Evolutionary conservation across 2,329 filamentous ascomycete species (phyloP), one percentile per base, ranked within the genome.

Genomic region (Alternaria infectoria): DNA sequence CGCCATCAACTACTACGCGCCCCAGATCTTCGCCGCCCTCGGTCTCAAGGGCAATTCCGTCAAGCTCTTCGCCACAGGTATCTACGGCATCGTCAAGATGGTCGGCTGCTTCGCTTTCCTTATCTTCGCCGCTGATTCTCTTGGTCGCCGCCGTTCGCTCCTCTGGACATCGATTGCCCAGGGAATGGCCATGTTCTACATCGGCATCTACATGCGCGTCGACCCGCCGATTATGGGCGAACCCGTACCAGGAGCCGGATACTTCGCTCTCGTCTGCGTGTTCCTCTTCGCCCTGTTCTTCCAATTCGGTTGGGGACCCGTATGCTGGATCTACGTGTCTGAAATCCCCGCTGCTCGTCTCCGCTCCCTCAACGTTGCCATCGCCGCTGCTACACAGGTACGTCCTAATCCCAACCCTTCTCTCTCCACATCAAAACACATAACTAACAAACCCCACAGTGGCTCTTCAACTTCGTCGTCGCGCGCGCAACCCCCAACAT

Each of bases 391-490:
- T 25, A 49, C 56, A 3, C 60, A 54, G 32, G 49, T 2, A 54
- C 13, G 32, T 19, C 9, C 36, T 40, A 63, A 25, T 23, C 30
- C 8, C 6, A 26, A 2, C 13, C 13, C 58, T 13, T 25, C 6
- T 26, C 6, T 1, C 9, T n/a, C 21, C 9, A 19, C 40, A 36
- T 15, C 10, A 15, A 26, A n/a, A 7, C 23, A 43, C 25, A 40
- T 43, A 40, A 40, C 52, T 57, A 21, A 57, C 43, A 32, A 32
- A 13, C 28, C 91, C 91, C 88, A 0, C 89, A 92, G 72, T 91
- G 90, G 90, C 78, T 92, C 5, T 92, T 92, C 78, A 93, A 93
- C 74, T 91, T 92, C 64, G 86, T 91, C 10, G 88, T 92, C 60
- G 90, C 90, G 2, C 82, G 88, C 61, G 88, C 88, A 32, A 89